phyloP scores from a whole-genome alignment of 2,329 filamentous ascomycete genomes.

The Chrysoporthe deuterocubensis region DNA sequence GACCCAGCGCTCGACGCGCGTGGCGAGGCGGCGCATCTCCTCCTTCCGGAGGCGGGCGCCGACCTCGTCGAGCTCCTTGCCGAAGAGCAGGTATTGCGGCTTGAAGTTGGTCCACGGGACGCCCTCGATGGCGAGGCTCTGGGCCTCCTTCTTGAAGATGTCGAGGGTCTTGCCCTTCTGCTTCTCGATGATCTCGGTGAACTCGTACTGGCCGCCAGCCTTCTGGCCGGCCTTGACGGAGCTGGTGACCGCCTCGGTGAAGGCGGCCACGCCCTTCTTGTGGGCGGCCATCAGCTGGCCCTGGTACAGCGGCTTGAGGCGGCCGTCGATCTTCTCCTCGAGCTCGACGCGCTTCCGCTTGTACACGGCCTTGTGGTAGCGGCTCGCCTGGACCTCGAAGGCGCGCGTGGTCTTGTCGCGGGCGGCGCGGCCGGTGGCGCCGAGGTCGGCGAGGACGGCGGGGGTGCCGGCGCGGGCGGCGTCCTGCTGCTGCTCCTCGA shows the following conservation, averaged over 20 bases:
- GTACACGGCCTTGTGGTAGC: constrained; percentile 97
- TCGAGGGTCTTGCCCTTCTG: constrained; percentile 79
- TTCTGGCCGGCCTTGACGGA: constrained; percentile 93
- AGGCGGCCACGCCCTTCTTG: constrained; percentile 82
- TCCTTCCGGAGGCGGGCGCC: constrained; percentile 85
- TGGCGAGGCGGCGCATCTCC: constrained; percentile 92
- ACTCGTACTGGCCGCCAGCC: constrained; percentile 88
- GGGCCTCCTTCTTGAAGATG: constrained; percentile 76
- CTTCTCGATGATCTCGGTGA: constrained; percentile 86
- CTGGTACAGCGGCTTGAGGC: constrained; percentile 84
- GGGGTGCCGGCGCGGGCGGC: constrained; percentile 73
- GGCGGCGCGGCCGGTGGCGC: constrained; percentile 71
- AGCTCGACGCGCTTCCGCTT: constrained; percentile 83
- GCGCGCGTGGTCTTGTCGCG: constrained; percentile 74
- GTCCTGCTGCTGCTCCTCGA: constrained; percentile 85
- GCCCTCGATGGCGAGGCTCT: constrained; percentile 75
- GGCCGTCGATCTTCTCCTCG: constrained; percentile 82
- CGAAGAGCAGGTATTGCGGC: constrained; percentile 77
- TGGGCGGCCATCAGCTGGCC: constrained; percentile 89
- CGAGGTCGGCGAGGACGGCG: constrained; percentile 74
- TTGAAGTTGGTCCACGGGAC: constrained; percentile 87
- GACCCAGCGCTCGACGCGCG: constrained; percentile 91
- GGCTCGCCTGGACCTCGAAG: constrained; percentile 89
- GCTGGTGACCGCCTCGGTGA: constrained; percentile 83
- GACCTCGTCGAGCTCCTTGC: constrained; percentile 89